Evolutionary conservation across 2,329 filamentous ascomycete species (phyloP), one percentile per base, ranked within the genome.

Genomic region (Xylaria sp.): DNA sequence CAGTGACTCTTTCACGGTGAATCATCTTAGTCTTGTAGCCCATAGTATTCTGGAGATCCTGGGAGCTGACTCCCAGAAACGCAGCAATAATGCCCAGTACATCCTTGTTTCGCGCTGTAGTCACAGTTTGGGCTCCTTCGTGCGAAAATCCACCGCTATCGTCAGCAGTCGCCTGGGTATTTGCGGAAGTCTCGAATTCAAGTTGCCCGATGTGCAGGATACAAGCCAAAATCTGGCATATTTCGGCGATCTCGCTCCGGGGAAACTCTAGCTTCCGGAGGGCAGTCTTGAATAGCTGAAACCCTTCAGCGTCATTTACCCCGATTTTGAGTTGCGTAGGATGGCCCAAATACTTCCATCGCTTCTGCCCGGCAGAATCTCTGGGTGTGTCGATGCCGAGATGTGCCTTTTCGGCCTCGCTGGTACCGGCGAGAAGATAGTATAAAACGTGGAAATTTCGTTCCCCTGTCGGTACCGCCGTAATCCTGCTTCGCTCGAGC

Each of bases 191-290:
- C 78, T 92, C 90, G 74, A 99, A 99, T 76, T 99, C 96, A 2
- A 99, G 89, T 83, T 99, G 96, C 34, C 96, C 96, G 74, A 99
- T 94, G 80, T 99, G 96, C n/a, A 99, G 86, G 73, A 99, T 98
- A 75, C 90, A 91, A 39, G 96, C 96, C 63, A 99, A 85, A 58
- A 98, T 88, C 83, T 99, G 96, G 80, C 96, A 99, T 65, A 99
- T 94, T 79, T 98, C 95, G 48, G 96, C 96, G 78, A 99, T 97
- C 76, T 98, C 96, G 69, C 91, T 91, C 64, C 94, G 89, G 3
- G 95, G 92, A 72, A 99, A 98, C 81, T 98, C 96, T 15, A 99
- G 87, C 81, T 97, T 98, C 73, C 94, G 89, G 58, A 99, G 84
- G 1, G 96, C 96, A 0, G 93, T 97, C 84, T 98, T 98, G 87